phyloP scores from a whole-genome alignment of 305 asterid species.

The Fraxinus baroniana region DNA sequence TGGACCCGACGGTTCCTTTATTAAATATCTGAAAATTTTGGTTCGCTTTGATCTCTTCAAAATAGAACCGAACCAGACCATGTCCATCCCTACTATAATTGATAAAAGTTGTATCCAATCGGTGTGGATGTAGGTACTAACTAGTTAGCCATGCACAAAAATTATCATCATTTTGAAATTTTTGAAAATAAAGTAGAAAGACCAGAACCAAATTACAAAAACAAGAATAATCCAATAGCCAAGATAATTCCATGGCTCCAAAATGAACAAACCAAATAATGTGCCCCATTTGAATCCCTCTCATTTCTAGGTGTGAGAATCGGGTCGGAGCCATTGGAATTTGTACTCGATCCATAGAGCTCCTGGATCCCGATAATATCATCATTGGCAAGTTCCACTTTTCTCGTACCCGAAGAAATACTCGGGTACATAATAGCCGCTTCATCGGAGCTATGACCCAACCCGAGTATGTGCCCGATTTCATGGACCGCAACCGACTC shows the following conservation, averaged over 20 bases:
- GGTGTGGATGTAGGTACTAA: too few relatives aligned
- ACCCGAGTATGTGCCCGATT: slow-evolving; percentile 87
- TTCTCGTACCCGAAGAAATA: slow-evolving; percentile 56
- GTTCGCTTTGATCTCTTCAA: too few relatives aligned
- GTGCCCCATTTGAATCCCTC: slow-evolving; percentile 46
- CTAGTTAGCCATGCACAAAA: too few relatives aligned
- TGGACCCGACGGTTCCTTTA: too few relatives aligned
- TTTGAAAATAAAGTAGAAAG: neutral
- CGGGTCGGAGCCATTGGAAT: slow-evolving; percentile 45
- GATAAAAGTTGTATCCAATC: too few relatives aligned
- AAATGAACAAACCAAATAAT: neutral
- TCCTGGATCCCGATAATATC: slow-evolving; percentile 68
- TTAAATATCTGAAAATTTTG: too few relatives aligned
- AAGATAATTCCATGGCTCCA: slow-evolving; percentile 10
- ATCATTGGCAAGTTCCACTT: slow-evolving; percentile 61
- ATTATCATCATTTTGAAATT: neutral
- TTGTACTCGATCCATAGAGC: slow-evolving; percentile 79
- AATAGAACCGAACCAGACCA: too few relatives aligned
- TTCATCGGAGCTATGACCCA: slow-evolving; percentile 86
- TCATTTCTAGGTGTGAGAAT: slow-evolving; percentile 39
- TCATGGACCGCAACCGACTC: slow-evolving; percentile 96
- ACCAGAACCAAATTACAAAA: neutral
- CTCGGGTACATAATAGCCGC: slow-evolving; percentile 81
- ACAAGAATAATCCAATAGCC: slow-evolving; percentile 24
- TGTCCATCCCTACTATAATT: too few relatives aligned